Evolutionary conservation across 306 rosid genomes (phyloP), one percentile per base, ranked within the genome.

Genomic region (Crotalaria pallida): DNA sequence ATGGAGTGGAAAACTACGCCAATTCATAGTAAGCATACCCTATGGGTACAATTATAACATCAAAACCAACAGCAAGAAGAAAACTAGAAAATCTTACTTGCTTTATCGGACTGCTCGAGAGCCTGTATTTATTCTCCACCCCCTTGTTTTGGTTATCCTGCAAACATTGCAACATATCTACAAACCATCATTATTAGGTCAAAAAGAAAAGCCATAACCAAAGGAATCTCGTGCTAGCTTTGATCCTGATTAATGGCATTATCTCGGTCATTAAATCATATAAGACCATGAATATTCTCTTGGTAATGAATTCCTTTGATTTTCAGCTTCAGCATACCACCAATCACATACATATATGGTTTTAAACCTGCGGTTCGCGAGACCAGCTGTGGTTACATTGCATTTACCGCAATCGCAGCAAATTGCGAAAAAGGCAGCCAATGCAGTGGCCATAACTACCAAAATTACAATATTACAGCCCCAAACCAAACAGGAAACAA

Each of bases 61-160:
- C 18, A 38, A 66, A 75, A 13, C 26, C 66, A 67, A 13, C 1
- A 65, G 34, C 29, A 17, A 51, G 10, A 71, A 40, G 27, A 31
- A 56, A 15, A 15, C 27, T 61, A 48, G 41, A 7, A 34, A 57
- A 69, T 43, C 86, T 73, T 81, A 89, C 98, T 47, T 80, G 88
- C 52, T 74, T 83, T 65, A 47, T 81, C 74, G 41, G 75, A 23
- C 48, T 74, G 65, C 41, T 81, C 53, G 76, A 67, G 72, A 57
- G 24, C 79, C 67, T 83, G 36, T 50, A 74, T 71, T 74, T 85
- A 44, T 72, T 79, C 52, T 84, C 88, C 65, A 67, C 48, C 5
- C 18, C 56, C 83, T 69, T 87, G 65, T 77, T 83, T 33, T 79
- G 73, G 48, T 53, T 77, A 27, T 55, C 82, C 98, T 88, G 82